Conservation (phyloP, 306 rosid genomes). For the Rosa persica region DNA sequence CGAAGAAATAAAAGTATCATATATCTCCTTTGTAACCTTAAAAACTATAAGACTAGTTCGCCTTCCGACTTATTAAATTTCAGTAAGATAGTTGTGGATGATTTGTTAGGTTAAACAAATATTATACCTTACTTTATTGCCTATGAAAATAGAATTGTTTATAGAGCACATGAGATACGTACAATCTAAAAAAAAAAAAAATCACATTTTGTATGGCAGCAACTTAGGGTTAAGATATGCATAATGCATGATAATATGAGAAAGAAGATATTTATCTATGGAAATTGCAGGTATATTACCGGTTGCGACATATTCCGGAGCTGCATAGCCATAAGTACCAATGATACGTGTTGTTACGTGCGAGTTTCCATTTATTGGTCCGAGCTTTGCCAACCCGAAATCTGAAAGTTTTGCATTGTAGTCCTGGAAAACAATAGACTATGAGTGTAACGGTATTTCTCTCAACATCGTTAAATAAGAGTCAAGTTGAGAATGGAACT, state of each 20-base stretch:
- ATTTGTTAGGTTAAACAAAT: no score
- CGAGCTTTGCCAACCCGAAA: constrained; percentile 80
- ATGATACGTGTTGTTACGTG: constrained; percentile 66
- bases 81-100: no score
- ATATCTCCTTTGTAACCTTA: not conserved
- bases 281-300: constrained; percentile 30
- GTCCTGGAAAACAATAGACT: constrained; percentile 26
- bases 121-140: no score
- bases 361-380: constrained; percentile 61
- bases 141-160: no score
- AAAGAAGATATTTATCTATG: not conserved
- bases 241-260: not conserved
- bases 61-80: no score
- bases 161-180: no score
- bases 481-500: constrained; percentile 21
- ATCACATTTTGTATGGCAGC: no score
- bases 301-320: constrained; percentile 82
- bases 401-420: constrained; percentile 78
- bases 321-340: constrained; percentile 89
- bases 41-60: not conserved
- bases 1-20: not conserved
- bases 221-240: not conserved
- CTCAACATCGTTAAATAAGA: not conserved
- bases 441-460: not conserved
- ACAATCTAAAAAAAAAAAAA: no score